phyloP scores from a whole-genome alignment of 345 rosid species.

The Microcos paniculata region DNA sequence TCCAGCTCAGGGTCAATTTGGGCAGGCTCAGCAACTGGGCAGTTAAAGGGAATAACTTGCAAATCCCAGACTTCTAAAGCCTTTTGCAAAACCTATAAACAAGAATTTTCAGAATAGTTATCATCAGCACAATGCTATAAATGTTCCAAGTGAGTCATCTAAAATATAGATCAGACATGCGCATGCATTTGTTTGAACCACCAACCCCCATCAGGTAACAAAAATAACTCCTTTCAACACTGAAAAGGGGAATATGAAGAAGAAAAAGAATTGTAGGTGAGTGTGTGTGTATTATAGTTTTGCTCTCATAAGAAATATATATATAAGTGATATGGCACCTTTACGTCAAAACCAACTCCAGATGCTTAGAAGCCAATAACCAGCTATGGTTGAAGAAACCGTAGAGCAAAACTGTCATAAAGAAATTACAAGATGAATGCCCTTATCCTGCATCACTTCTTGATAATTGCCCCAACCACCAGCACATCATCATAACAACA shows the following conservation, averaged over 20 bases:
- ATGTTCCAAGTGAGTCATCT: conserved; percentile 14
- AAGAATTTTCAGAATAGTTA: conserved; percentile 8
- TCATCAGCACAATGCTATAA: neutral
- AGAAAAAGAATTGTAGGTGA: too few relatives aligned
- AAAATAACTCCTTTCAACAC: neutral
- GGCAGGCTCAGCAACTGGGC: conserved; percentile 91
- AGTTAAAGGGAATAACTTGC: conserved; percentile 81
- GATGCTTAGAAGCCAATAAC: neutral
- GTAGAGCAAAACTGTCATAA: neutral
- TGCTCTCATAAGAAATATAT: too few relatives aligned
- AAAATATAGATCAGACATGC: neutral
- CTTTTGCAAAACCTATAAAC: conserved; percentile 75
- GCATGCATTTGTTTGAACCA: conserved; percentile 1
- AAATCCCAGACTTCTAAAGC: conserved; percentile 95
- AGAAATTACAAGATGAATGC: neutral
- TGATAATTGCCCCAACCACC: neutral
- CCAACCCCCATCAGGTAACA: neutral
- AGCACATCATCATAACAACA: neutral
- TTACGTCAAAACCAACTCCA: neutral
- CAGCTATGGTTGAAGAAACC: neutral
- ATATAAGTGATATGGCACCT: neutral
- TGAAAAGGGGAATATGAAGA: neutral
- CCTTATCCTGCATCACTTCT: neutral
- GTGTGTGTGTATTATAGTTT: neutral
- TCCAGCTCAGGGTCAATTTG: conserved; percentile 86